Percentiles rank a stretch among this genome's conserved stretches.
Conservation (phyloP, 2,329 filamentous ascomycete species). For the Chaetomiaceae sp. region DNA sequence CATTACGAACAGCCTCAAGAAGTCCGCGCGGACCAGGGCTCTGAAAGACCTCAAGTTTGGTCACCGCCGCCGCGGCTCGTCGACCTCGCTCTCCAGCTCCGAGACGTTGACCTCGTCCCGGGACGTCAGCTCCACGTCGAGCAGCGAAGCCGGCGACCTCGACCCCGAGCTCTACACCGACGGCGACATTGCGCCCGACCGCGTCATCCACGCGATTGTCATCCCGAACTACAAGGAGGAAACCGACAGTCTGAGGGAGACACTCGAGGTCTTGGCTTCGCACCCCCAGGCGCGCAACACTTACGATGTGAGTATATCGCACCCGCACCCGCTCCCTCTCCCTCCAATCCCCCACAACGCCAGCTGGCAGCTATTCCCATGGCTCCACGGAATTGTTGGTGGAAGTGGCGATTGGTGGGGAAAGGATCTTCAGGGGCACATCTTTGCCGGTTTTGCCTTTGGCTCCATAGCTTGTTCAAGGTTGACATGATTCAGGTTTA, state of each 20-base stretch:
- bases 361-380: neutral
- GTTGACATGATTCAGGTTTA: slow-evolving; percentile 50
- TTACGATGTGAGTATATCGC: slow-evolving; percentile 59
- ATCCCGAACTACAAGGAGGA: slow-evolving; percentile 74
- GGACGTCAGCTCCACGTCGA: slow-evolving; percentile 41
- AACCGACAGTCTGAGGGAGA: slow-evolving; percentile 62
- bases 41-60: slow-evolving; percentile 45
- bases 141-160: slow-evolving; percentile 49
- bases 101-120: slow-evolving; percentile 49
- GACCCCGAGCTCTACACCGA: slow-evolving; percentile 46
- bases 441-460: slow-evolving; percentile 13
- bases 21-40: slow-evolving; percentile 41
- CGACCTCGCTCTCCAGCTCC: slow-evolving; percentile 52
- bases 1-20: slow-evolving; percentile 49
- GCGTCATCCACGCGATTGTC: slow-evolving; percentile 61
- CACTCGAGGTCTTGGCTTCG: slow-evolving; percentile 62
- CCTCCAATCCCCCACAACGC: neutral
- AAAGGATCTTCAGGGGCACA: slow-evolving; percentile 9
- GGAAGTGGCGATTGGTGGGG: slow-evolving; percentile 8
- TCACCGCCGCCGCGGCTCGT: slow-evolving; percentile 48
- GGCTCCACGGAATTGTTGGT: neutral
- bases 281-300: slow-evolving; percentile 59
- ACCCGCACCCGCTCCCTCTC: neutral
- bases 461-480: slow-evolving; percentile 4
- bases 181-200: slow-evolving; percentile 38